Conservation (phyloP, 345 rosid genomes). For the Arabis hirsuta region DNA sequence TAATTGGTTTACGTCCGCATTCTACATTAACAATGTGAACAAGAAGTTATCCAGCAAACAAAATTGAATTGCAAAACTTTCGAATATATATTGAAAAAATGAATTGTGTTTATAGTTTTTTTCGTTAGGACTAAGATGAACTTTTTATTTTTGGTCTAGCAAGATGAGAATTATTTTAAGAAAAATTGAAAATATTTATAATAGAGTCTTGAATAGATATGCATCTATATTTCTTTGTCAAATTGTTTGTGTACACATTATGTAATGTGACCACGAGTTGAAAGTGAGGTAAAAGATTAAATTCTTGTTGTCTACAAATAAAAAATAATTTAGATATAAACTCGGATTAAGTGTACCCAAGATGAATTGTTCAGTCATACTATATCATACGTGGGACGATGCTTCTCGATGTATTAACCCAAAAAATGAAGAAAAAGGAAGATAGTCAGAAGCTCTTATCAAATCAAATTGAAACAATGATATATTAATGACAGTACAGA, state of each 20-base stretch:
- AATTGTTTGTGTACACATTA: background rate
- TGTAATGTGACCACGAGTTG: background rate
- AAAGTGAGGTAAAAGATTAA: background rate
- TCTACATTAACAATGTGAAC: background rate
- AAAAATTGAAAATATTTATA: background rate
- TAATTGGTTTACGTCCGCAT: no score
- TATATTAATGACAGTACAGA: constrained; percentile 37
- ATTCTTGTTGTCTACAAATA: no score
- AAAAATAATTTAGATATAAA: background rate
- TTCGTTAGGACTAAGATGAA: background rate
- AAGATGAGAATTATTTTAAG: background rate
- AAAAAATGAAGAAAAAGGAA: background rate
- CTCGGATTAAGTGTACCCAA: constrained; percentile 5
- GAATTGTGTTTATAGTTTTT: background rate
- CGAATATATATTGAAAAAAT: background rate
- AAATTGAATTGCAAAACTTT: background rate
- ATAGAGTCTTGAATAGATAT: background rate
- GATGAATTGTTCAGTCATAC: constrained; percentile 7
- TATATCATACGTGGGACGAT: constrained; percentile 22
- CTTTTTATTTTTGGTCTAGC: background rate
- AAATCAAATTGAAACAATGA: constrained; percentile 18
- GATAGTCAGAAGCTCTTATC: constrained; percentile 43
- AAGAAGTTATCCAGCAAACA: background rate
- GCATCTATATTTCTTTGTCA: no score
- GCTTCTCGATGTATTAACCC: background rate